Evolutionary conservation across 179 eudicot species (phyloP), one percentile per base, ranked within the genome.

Genomic region (Corrigiola litoralis): DNA sequence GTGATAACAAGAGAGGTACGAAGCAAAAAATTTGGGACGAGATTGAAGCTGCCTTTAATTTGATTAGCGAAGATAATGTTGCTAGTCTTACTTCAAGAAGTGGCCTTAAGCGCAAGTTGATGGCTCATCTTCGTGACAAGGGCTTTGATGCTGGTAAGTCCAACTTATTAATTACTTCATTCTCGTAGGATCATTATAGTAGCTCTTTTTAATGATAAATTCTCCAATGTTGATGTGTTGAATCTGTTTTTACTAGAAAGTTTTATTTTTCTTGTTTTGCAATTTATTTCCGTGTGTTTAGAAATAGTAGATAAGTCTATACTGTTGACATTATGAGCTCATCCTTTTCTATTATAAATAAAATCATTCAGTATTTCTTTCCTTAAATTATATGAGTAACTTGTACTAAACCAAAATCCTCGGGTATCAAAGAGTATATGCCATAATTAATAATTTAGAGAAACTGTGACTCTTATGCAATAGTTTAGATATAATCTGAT

Each of bases 101-200:
- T 42, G 51, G 28, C 5, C 67, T 78, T 49, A 88, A 85, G 57
- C 84, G 89, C 2, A 58, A 72, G 5, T 47, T 84, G 31, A 80
- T 79, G 91, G 75, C 79, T 58, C 58, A 73, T 66, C 61, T 88
- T 68, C 82, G 85, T 12, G 53, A 69, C 21, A 75, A 71, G 67
- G 87, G 88, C 29, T 75, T 80, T 48, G 91, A 88, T 72, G 85
- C 91, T 42, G 91, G 91, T 87, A 40, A 78, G 74, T 72, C 0
- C 36, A 5, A n/a, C n/a, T n/a, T n/a, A n/a, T n/a, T n/a, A n/a
- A n/a, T n/a, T n/a, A n/a, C n/a, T n/a, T n/a, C n/a, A n/a, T n/a
- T n/a, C n/a, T n/a, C n/a, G n/a, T n/a, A n/a, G n/a, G n/a, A n/a
- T n/a, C n/a, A n/a, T n/a, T n/a, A n/a, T n/a, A n/a, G n/a, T n/a